A percentile compares a stretch with the other conserved stretches of the same genome.
Evolutionary conservation across 1,284 basidiomycete species (phyloP).

Genomic region (Termitomyces sp.): DNA sequence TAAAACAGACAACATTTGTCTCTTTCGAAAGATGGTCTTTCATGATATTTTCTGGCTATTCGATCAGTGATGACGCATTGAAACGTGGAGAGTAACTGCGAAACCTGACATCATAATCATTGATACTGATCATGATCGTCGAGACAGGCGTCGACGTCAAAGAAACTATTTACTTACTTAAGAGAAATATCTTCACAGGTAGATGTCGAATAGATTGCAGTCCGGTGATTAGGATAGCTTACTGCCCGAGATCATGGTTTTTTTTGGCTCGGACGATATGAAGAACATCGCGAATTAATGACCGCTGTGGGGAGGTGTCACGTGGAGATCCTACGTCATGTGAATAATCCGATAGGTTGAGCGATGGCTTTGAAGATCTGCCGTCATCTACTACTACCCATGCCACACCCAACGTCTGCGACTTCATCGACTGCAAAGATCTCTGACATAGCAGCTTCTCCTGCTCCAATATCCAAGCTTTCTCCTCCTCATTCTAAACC

Average conservation of each 20-base stretch:
- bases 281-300: too few species aligned
- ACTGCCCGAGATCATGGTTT: neutral
- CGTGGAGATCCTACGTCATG: slow-evolving; percentile 14
- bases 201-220: too few species aligned
- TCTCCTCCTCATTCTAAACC: neutral
- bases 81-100: neutral
- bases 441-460: neutral
- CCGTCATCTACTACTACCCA: slow-evolving; percentile 1
- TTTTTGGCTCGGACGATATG: too few species aligned
- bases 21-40: too few species aligned
- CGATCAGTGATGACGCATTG: too few species aligned
- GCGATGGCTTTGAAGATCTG: neutral
- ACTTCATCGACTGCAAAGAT: neutral
- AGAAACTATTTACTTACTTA: too few species aligned
- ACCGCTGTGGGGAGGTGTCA: slow-evolving; percentile 4
- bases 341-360: slow-evolving; percentile 14
- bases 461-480: neutral
- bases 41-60: too few species aligned
- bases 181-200: neutral
- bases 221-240: too few species aligned
- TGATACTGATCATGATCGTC: neutral
- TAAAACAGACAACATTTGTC: too few species aligned
- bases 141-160: neutral
- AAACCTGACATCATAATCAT: neutral
- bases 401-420: neutral